Percentiles rank a stretch among this genome's conserved stretches.
phyloP scores from a whole-genome alignment of 352 stramenopile species.

The Phytophthora hybrid region DNA sequence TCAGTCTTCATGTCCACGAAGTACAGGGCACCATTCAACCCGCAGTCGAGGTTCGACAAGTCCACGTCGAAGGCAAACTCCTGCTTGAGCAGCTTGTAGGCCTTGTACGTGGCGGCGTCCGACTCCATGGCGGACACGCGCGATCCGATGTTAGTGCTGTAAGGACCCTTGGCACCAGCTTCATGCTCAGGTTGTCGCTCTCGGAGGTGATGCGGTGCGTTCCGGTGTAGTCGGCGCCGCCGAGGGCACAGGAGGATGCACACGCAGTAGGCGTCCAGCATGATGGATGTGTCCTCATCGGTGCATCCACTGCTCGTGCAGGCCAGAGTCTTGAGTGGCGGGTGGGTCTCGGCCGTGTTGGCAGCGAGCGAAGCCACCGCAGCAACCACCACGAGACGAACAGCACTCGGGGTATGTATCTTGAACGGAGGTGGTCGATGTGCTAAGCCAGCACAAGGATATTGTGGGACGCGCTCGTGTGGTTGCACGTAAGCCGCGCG shows the following conservation, averaged over 20 bases:
- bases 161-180: slow-evolving; percentile 55
- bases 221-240: slow-evolving; percentile 59
- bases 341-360: slow-evolving; percentile 53
- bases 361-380: slow-evolving; percentile 12
- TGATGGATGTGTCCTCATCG: slow-evolving; percentile 52
- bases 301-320: slow-evolving; percentile 41
- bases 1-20: slow-evolving; percentile 71
- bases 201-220: slow-evolving; percentile 58
- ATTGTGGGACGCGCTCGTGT: slow-evolving; percentile 95
- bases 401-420: slow-evolving; percentile 35
- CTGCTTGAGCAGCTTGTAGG: slow-evolving; percentile 65
- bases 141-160: slow-evolving; percentile 59
- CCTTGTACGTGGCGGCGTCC: slow-evolving; percentile 54
- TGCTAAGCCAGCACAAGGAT: slow-evolving; percentile 93
- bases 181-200: slow-evolving; percentile 42
- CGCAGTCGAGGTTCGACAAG: slow-evolving; percentile 52
- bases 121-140: too few relatives aligned
- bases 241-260: slow-evolving; percentile 51
- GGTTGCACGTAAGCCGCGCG: slow-evolving; percentile 96
- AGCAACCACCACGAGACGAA: slow-evolving; percentile 30
- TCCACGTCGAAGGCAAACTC: slow-evolving; percentile 74
- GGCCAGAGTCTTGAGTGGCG: slow-evolving; percentile 41
- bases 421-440: slow-evolving; percentile 15
- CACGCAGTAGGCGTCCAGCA: slow-evolving; percentile 71
- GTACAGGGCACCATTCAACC: slow-evolving; percentile 68